Evolutionary conservation across 345 rosid species (phyloP), one percentile per base, ranked within the genome.

Genomic region (Eutrema heterophyllum): DNA sequence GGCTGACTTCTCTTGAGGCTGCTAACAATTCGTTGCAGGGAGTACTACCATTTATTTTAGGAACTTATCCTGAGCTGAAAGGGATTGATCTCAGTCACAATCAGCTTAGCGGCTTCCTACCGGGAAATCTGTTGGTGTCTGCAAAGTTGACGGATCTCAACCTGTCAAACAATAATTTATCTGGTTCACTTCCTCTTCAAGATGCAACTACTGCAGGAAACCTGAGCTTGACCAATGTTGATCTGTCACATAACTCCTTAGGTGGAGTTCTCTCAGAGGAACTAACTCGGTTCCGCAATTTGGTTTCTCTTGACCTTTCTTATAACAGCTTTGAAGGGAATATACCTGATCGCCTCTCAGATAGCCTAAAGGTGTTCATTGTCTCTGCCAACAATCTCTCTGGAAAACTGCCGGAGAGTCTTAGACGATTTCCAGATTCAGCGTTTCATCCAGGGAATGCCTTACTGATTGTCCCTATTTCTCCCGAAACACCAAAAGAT

Each of bases 371-470:
- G 78, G 86, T 79, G 61, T 75, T 93, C 74, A 73, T 78, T 70
- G 87, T 88, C 57, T 90, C 96, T 48, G 80, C 69, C 70, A 93
- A 93, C 80, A 90, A 88, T 81, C 83, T 93, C 64, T 88, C 98
- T 46, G 98, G 98, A 51, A 73, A 58, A 9, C 73, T 93, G 6
- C 98, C 98, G 5, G 82, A 72, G 55, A 86, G 82, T 76, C 82
- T 93, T 51, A 79, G 78, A 77, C 67, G 76, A 40, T 93, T 90
- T 84, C 93, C 98, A 52, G 93, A 85, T 66, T 85, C 97, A 16
- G 79, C 96, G 29, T 90, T 90, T 78, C 92, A 86, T 77, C 98
- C 98, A 2, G 98, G 98, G 71, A 93, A 93, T 72, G 65, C 84
- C 18, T 73, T 90, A 56, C 81, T 93, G 78, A 53, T 39, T 55